A percentile compares a stretch with the other conserved stretches of the same genome.
These are phyloP conservation scores for Acrocalymma vagum DNA, from an alignment of 2,329 filamentous ascomycete species.

Conservation along the genomic window DNA sequence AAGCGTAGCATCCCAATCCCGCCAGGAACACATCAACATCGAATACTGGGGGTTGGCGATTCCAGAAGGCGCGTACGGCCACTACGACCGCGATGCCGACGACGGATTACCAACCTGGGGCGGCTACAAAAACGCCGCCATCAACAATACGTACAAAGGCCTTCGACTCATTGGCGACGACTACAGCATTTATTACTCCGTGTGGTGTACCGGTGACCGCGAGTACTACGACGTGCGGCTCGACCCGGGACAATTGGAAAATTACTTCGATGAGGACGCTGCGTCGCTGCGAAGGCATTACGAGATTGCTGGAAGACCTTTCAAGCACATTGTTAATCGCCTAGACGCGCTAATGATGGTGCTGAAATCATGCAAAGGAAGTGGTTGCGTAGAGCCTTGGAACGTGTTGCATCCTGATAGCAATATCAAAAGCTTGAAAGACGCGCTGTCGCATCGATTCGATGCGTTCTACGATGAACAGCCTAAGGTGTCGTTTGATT, in stretches of 20 bases:
- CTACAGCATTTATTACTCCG: constrained; percentile 70
- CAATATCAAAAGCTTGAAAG: constrained; percentile 57
- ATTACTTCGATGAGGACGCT: background rate
- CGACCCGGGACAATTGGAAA: background rate
- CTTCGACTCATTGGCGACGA: constrained; percentile 60
- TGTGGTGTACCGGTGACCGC: constrained; percentile 73
- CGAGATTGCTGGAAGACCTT: background rate
- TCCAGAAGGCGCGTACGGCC: constrained; percentile 8
- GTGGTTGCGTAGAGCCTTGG: constrained; percentile 65
- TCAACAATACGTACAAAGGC: constrained; percentile 67
- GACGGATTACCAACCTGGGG: constrained; percentile 1
- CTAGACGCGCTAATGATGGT: constrained; percentile 67
- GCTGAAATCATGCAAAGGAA: constrained; percentile 66
- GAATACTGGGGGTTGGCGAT: constrained; percentile 43
- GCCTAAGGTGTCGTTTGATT: too few species aligned
- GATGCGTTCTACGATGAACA: constrained; percentile 61
- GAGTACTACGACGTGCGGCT: constrained; percentile 67
- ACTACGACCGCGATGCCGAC: background rate
- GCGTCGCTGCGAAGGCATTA: background rate
- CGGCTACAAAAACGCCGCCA: background rate
- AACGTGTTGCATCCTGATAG: constrained; percentile 62
- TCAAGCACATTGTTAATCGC: constrained; percentile 4
- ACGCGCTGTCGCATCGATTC: constrained; percentile 57
- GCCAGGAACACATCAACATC: constrained; percentile 43
- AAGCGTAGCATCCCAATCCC: constrained; percentile 3